These are phyloP conservation scores for Diplodia sapinea DNA, from an alignment of 2,329 filamentous ascomycete species.

Conservation along the genomic window DNA sequence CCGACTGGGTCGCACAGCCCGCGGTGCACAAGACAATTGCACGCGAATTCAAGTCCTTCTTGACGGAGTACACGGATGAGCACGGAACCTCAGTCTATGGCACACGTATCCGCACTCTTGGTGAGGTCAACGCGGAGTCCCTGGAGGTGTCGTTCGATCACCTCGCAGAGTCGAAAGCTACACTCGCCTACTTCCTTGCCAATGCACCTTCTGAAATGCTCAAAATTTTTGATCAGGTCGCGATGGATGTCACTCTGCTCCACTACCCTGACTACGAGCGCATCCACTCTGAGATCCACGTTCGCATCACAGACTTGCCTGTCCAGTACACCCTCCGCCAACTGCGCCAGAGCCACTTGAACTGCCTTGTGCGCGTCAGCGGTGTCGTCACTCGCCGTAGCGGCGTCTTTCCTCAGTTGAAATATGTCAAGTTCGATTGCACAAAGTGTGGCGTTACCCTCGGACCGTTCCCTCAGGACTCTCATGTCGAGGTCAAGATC, in stretches of 20 bases:
- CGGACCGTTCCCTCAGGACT: conserved; percentile 96
- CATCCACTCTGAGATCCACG: conserved; percentile 97
- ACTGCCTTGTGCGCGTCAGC: conserved; percentile 91
- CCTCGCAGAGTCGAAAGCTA: conserved; percentile 86
- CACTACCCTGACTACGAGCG: conserved; percentile 98
- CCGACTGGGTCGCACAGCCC: conserved; percentile 91
- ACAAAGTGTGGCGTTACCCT: conserved; percentile 89
- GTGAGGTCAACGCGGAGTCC: conserved; percentile 94
- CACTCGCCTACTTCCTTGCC: conserved; percentile 91
- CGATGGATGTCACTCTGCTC: conserved; percentile 93
- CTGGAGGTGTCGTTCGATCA: conserved; percentile 97
- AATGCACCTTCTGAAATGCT: conserved; percentile 95
- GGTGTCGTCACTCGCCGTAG: conserved; percentile 94
- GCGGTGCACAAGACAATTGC: conserved; percentile 92
- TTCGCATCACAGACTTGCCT: conserved; percentile 92
- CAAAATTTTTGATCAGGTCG: conserved; percentile 94
- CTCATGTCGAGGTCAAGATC: conserved; percentile 93
- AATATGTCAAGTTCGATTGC: conserved; percentile 98
- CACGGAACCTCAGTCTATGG: conserved; percentile 92
- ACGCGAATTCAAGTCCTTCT: conserved; percentile 94
- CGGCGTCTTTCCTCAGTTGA: conserved; percentile 95
- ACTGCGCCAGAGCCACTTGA: conserved; percentile 91
- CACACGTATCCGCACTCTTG: conserved; percentile 90
- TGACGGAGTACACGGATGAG: conserved; percentile 93
- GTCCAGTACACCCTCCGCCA: conserved; percentile 95